These are phyloP conservation scores for Microbotryum scabiosae DNA, from an alignment of 1,284 basidiomycete species.

Conservation along the genomic window DNA sequence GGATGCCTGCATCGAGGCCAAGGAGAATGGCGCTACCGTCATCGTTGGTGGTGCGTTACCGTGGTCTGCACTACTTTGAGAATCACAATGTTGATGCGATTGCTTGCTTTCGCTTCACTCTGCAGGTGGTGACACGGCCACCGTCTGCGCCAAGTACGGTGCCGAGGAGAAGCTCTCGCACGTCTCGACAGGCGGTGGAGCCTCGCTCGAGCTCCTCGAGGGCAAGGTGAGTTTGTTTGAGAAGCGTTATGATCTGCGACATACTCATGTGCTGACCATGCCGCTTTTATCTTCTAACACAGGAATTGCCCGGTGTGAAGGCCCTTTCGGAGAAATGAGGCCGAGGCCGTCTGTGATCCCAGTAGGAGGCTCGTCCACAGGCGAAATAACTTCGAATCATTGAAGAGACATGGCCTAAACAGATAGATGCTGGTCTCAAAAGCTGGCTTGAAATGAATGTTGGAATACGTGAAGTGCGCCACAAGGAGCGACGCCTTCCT, in stretches of 20 bases:
- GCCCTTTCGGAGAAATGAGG: slow-evolving; percentile 60
- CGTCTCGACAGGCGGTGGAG: slow-evolving; percentile 94
- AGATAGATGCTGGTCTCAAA: too few relatives aligned
- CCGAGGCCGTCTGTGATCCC: not conserved
- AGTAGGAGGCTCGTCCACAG: too few relatives aligned
- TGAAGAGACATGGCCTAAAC: too few relatives aligned
- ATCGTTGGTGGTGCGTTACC: slow-evolving; percentile 54
- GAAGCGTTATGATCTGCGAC: too few relatives aligned
- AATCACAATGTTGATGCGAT: not conserved
- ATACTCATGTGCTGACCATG: not conserved
- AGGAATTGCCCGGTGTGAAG: slow-evolving; percentile 76
- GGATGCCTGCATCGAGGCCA: slow-evolving; percentile 79
- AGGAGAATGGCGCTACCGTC: slow-evolving; percentile 75
- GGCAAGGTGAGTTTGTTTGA: slow-evolving; percentile 62
- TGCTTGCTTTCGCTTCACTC: not conserved
- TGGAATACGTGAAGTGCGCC: too few relatives aligned
- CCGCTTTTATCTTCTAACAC: not conserved
- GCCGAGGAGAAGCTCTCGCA: slow-evolving; percentile 89
- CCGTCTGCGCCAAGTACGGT: slow-evolving; percentile 63
- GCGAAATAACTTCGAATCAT: too few relatives aligned
- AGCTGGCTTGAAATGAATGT: too few relatives aligned
- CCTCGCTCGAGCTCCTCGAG: slow-evolving; percentile 88
- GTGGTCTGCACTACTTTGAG: not conserved
- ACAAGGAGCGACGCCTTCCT: too few relatives aligned
- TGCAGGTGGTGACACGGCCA: slow-evolving; percentile 79